Base-by-base conservation (phyloP, 306 rosid genomes). In the Gleditsia sinensis region DNA sequence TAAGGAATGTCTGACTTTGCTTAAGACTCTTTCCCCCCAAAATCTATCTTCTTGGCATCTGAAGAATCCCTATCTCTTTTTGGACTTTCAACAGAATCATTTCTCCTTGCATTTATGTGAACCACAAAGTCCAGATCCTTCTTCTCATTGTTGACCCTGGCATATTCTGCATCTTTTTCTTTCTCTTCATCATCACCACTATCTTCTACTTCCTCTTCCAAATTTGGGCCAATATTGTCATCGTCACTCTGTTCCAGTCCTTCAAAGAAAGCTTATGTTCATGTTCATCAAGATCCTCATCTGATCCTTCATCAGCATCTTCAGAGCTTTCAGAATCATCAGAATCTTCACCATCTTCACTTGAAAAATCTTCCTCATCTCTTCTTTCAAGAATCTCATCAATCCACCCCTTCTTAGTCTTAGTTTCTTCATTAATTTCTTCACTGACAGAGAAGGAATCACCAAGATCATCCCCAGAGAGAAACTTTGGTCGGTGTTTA, bases 241-340 rank as follows among this genome's bases (percentile, higher is more conserved):
- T 94, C 99, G 61, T 94, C 99, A 79, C 97, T 94, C 48, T 88
- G 99, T 75, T 94, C 99, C 97, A 94, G 67, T 87, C 96, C 85
- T 85, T 91, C 80, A 85, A 78, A 50, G 92, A 87, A 50, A 62
- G 71, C 62, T 81, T 67, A 60, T 70, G 72, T 71, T 75, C 73
- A 20, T 21, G 57, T 32, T 58, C 81, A 49, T 70, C 82, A 19
- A 66, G 61, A 78, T 86, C 90, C 69, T 84, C 97, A 68, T 83
- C 90, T 4, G 94, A 75, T 72, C 58, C 87, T 72, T 77, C 88
- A 27, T 67, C 81, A 46, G 69, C 80, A 79, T 84, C 88, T 67
- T 91, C 92, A 69, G 83, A 71, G 71, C 81, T 54, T 69, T 76
- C 87, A 25, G 75, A 78, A 80, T 86, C 88, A 72, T 84, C 96